These are phyloP conservation scores for Cynara cardunculus DNA, from an alignment of 129 eudicot genomes.

Conservation along the genomic window DNA sequence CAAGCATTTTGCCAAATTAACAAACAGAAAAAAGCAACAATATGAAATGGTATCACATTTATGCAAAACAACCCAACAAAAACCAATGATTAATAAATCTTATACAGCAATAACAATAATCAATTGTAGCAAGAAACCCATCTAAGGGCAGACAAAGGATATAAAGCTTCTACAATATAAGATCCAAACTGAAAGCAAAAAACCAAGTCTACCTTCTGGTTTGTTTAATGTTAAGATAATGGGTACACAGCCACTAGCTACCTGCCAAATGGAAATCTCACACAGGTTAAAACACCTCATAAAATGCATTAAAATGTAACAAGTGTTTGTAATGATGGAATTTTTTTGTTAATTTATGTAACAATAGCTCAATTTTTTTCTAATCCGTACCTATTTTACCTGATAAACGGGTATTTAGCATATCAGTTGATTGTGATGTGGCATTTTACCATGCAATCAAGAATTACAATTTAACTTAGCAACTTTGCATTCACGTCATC, in stretches of 20 bases:
- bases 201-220: neutral
- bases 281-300: neutral
- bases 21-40: neutral
- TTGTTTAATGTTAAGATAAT: neutral
- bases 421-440: too few relatives aligned
- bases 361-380: too few relatives aligned
- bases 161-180: neutral
- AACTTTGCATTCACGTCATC: too few relatives aligned
- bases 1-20: neutral
- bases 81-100: neutral
- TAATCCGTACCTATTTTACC: too few relatives aligned
- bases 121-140: neutral
- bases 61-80: neutral
- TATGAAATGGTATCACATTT: neutral
- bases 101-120: neutral
- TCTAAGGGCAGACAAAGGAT: neutral
- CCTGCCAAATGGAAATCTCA: neutral
- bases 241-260: neutral
- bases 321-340: too few relatives aligned
- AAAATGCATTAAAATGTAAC: neutral
- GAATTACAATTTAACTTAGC: too few relatives aligned
- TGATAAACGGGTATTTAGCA: too few relatives aligned
- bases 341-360: too few relatives aligned
- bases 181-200: neutral
- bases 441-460: too few relatives aligned